Base-by-base conservation (phyloP, 140 eudicot species). In the Ambrosia hybrid region DNA sequence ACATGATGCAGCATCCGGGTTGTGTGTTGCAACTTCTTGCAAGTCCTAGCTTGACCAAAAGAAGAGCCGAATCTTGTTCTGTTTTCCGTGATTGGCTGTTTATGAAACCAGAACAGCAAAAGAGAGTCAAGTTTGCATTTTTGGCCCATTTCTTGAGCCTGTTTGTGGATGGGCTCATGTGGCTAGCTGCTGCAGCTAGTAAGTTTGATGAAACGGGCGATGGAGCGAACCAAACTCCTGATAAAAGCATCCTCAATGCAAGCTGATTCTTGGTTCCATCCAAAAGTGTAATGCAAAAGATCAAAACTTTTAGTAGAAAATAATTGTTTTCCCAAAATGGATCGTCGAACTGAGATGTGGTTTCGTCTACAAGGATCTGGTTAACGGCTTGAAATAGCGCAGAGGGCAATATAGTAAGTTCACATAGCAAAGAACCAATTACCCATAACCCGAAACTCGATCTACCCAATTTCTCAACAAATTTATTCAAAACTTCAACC, bases 171-270 rank as follows among this genome's bases (percentile, higher is more conserved):
- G 85, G 73, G 1, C 81, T 84, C 26, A 86, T 73, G 71, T 74
- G 73, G 65, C 68, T 88, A 51, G 91, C 90, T 30, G 97, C 96
- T 5, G 87, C 70, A 2, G 96, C 91, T 58, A 91, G 82, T 72
- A 88, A 67, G 79, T 72, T 82, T 37, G 84, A 81, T 46, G 93
- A 80, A 51, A 88, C 51, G 9, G 93, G 96, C 12, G 88, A 72
- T 30, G 91, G 89, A 33, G 96, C 90, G 61, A 88, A 83, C 97
- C 96, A 91, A 49, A 86, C 84, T 30, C 93, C 97, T 1, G 80
- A 87, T 15, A 80, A 84, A 72, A 91, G 90, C 96, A 88, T 88
- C 58, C 81, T 86, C n/a, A 78, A 80, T 48, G 96, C 87, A 0
- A 86, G 78, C 12, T 65, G 78, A 62, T 91, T 86, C 68, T 77